Percentiles rank a stretch among this genome's conserved stretches.
These are phyloP conservation scores for Hypomontagnella submonticulosa DNA, from an alignment of 495 filamentous ascomycete genomes.

Conservation along the genomic window DNA sequence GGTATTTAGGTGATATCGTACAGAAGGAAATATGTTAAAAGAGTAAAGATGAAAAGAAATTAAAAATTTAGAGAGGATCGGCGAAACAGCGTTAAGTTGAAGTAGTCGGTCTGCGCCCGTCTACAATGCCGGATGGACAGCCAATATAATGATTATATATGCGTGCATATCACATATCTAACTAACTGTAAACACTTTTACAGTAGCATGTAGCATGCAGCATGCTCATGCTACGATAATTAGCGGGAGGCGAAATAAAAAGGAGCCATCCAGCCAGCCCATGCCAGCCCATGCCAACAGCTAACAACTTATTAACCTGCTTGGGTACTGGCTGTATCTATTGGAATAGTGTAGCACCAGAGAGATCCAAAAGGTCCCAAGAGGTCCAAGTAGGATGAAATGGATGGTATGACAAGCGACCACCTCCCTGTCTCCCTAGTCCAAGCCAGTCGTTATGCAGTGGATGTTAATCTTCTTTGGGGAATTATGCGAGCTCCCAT, in stretches of 20 bases:
- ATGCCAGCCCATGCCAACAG: conserved; percentile 5
- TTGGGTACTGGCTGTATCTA: not conserved
- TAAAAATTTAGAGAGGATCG: conserved; percentile 1
- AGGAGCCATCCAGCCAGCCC: conserved; percentile 3
- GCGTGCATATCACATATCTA: conserved; percentile 25
- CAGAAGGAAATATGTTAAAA: not conserved
- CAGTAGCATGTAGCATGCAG: not conserved
- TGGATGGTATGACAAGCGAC: conserved; percentile 24
- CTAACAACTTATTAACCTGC: conserved; percentile 16
- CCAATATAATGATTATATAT: conserved; percentile 33
- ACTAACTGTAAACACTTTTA: conserved; percentile 6
- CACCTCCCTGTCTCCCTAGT: conserved; percentile 32
- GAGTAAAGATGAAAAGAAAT: conserved; percentile 1
- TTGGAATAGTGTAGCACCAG: not conserved
- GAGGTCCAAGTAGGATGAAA: conserved; percentile 5
- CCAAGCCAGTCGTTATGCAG: conserved; percentile 23
- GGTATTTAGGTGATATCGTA: too few species aligned
- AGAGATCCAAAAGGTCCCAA: not conserved
- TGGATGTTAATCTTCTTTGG: conserved; percentile 37
- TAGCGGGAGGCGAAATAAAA: conserved; percentile 17
- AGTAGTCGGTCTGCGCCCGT: conserved; percentile 20
- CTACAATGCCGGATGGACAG: conserved; percentile 32
- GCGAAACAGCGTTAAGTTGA: not conserved
- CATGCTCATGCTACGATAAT: conserved; percentile 1
- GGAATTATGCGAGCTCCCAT: conserved; percentile 35